A percentile compares a stretch with the other conserved stretches of the same genome.
These are phyloP conservation scores for Boletus rex-veris DNA, from an alignment of 768 basidiomycete genomes.

Conservation along the genomic window DNA sequence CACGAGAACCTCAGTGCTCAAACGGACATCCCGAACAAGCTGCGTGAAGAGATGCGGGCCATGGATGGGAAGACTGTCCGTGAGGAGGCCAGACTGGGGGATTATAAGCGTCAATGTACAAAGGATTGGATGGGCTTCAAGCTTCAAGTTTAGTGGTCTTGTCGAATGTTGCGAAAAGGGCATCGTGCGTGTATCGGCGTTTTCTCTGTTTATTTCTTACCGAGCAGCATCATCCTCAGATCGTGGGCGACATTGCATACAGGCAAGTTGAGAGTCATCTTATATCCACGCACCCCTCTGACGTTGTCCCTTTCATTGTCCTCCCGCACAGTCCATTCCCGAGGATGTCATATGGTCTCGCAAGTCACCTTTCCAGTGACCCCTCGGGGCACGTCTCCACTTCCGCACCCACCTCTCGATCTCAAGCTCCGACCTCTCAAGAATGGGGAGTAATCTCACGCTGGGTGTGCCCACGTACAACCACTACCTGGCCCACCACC, in stretches of 20 bases:
- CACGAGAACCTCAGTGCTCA: conserved; percentile 79
- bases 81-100: conserved; percentile 76
- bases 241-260: conserved; percentile 48
- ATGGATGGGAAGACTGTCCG: conserved; percentile 82
- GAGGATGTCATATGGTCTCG: conserved; percentile 66
- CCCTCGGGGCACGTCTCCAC: conserved; percentile 24
- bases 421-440: not conserved
- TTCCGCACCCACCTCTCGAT: conserved; percentile 1
- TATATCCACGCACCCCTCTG: not conserved
- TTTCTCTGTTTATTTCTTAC: not conserved
- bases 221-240: conserved; percentile 24
- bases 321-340: conserved; percentile 59
- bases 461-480: conserved; percentile 14
- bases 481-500: conserved; percentile 4
- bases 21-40: conserved; percentile 62
- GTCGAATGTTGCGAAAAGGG: conserved; percentile 85
- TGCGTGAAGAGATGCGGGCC: conserved; percentile 71
- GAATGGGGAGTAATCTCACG: conserved; percentile 29
- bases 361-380: conserved; percentile 49
- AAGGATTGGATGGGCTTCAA: conserved; percentile 76
- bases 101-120: conserved; percentile 74
- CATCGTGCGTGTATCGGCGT: conserved; percentile 33
- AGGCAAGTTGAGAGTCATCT: conserved; percentile 24
- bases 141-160: conserved; percentile 83
- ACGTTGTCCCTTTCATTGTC: not conserved